Conservation (phyloP, 768 basidiomycete genomes). For the Phaffia australis region DNA sequence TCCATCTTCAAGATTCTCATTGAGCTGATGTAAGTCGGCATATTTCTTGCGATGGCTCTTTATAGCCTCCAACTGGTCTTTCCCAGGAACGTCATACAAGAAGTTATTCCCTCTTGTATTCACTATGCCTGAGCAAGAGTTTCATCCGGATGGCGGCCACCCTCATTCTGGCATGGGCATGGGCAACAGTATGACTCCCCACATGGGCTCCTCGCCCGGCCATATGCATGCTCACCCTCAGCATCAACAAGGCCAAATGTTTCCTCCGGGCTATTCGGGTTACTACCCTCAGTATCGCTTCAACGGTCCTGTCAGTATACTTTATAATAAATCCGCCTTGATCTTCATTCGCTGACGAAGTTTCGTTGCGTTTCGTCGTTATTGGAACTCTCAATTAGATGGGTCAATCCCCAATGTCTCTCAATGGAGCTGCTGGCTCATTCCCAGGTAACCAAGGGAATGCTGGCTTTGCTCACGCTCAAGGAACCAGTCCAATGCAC, state of each 20-base stretch:
- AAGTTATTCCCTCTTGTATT: conserved; percentile 16
- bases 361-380: background rate
- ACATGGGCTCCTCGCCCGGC: background rate
- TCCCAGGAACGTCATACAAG: conserved; percentile 13
- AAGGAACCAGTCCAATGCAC: background rate
- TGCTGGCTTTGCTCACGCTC: background rate
- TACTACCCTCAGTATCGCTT: conserved; percentile 9
- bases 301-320: conserved; percentile 1
- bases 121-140: conserved; percentile 4
- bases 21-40: background rate
- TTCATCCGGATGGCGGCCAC: background rate
- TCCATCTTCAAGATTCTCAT: background rate
- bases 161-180: background rate
- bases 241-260: conserved; percentile 6
- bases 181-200: background rate
- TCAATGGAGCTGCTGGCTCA: background rate
- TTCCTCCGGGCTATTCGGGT: background rate
- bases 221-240: background rate
- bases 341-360: background rate
- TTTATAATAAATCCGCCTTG: background rate
- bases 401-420: conserved; percentile 1
- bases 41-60: background rate
- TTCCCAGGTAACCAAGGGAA: background rate
- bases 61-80: conserved; percentile 23
- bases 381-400: background rate